Conservation (phyloP, 108 stramenopile species). For the Nannochloropsis gaditana region DNA sequence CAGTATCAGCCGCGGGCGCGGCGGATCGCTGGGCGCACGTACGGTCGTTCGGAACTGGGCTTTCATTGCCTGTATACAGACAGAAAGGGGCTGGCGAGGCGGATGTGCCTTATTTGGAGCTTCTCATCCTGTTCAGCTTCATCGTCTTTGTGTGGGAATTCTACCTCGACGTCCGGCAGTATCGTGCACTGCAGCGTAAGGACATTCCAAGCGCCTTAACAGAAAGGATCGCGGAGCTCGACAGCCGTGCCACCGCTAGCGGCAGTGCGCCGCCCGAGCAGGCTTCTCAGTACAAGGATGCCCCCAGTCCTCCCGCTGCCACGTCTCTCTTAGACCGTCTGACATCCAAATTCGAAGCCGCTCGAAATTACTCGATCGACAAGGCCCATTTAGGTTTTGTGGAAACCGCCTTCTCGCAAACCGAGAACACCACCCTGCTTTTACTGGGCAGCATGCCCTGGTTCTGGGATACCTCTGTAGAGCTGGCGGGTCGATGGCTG, state of each 20-base stretch:
- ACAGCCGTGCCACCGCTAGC: slow-evolving; percentile 30
- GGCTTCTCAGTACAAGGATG: background rate
- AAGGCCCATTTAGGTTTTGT: slow-evolving; percentile 45
- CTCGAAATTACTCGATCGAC: slow-evolving; percentile 44
- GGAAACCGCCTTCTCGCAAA: slow-evolving; percentile 35
- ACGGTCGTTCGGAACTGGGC: background rate
- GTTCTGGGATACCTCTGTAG: slow-evolving; percentile 40
- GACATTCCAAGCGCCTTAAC: slow-evolving; percentile 29
- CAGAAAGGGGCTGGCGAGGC: background rate
- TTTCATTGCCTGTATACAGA: background rate
- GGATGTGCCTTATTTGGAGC: slow-evolving; percentile 26
- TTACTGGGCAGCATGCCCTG: slow-evolving; percentile 46
- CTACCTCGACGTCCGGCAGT: slow-evolving; percentile 52
- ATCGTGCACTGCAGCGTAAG: slow-evolving; percentile 25
- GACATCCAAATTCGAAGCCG: slow-evolving; percentile 38
- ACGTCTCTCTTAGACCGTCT: slow-evolving; percentile 21
- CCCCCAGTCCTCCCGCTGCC: background rate
- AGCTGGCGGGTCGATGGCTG: slow-evolving; percentile 29
- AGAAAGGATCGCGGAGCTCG: slow-evolving; percentile 25
- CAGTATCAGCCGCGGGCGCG: too few relatives aligned
- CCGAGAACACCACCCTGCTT: slow-evolving; percentile 29
- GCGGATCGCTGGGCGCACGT: background rate
- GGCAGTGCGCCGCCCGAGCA: slow-evolving; percentile 26
- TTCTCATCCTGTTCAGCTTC: slow-evolving; percentile 37
- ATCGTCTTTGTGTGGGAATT: slow-evolving; percentile 45